Evolutionary conservation across 768 basidiomycete species (phyloP).

Genomic region (Lactifluus rugatus): DNA sequence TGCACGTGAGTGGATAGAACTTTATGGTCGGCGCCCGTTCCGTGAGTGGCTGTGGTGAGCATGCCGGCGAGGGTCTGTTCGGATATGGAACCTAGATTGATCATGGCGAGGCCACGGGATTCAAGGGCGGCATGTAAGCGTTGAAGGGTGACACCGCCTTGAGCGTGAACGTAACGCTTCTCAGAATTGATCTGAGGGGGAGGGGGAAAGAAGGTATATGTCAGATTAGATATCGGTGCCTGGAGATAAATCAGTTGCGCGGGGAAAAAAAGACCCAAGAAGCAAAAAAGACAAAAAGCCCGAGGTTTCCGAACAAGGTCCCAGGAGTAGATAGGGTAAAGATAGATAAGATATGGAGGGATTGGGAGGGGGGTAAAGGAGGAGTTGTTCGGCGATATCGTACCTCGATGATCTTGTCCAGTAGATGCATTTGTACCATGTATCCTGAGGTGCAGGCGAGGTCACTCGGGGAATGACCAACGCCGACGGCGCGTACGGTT

Average conservation of each 20-base stretch:
- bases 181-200: constrained; percentile 55
- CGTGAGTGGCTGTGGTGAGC: constrained; percentile 92
- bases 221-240: constrained; percentile 17
- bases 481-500: constrained; percentile 71
- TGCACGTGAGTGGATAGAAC: constrained; percentile 77
- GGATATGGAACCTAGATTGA: constrained; percentile 90
- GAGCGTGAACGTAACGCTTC: constrained; percentile 55
- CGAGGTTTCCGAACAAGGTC: constrained; percentile 1
- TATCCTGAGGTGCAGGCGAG: constrained; percentile 82
- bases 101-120: constrained; percentile 67
- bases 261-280: neutral
- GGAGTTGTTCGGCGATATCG: constrained; percentile 28
- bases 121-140: constrained; percentile 62
- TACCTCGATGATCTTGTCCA: constrained; percentile 71
- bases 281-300: neutral
- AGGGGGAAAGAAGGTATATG: neutral
- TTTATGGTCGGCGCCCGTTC: constrained; percentile 69
- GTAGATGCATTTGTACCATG: constrained; percentile 70
- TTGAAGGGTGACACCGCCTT: constrained; percentile 73
- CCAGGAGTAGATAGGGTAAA: neutral
- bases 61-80: constrained; percentile 92
- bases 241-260: constrained; percentile 6
- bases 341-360: constrained; percentile 15
- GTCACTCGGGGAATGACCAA: constrained; percentile 91
- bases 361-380: no score